These are phyloP conservation scores for Sporothrix pallida DNA, from an alignment of 2,329 filamentous ascomycete species.

Conservation along the genomic window DNA sequence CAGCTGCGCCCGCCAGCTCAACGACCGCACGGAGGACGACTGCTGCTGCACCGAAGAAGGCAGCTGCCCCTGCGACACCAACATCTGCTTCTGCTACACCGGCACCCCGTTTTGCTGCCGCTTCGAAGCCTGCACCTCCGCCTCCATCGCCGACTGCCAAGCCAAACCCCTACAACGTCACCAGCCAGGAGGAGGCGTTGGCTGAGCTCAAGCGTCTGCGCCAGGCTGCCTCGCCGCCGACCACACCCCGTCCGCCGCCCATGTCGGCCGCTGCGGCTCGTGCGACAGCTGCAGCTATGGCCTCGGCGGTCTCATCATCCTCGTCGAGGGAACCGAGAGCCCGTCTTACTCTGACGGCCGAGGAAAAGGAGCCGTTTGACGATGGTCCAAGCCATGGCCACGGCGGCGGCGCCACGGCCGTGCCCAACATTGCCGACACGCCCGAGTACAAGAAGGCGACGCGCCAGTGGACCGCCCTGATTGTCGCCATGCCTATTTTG, in stretches of 20 bases:
- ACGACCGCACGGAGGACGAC: not conserved
- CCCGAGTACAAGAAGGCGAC: slow-evolving; percentile 53
- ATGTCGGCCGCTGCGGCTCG: slow-evolving; percentile 1
- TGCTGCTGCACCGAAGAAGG: slow-evolving; percentile 7
- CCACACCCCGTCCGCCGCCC: slow-evolving; percentile 21
- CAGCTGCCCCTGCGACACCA: slow-evolving; percentile 2
- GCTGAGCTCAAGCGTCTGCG: slow-evolving; percentile 37
- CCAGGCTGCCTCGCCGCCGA: slow-evolving; percentile 25
- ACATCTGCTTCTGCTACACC: not conserved
- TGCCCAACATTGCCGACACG: slow-evolving; percentile 44
- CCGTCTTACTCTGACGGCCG: not conserved
- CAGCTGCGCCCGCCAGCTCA: not conserved
- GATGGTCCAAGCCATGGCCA: not conserved
- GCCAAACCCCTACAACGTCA: slow-evolving; percentile 1
- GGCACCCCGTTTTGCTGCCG: slow-evolving; percentile 25
- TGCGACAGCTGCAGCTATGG: not conserved
- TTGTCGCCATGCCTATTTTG: slow-evolving; percentile 61
- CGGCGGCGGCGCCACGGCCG: slow-evolving; percentile 10
- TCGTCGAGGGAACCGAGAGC: not conserved
- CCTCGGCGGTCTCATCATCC: not conserved
- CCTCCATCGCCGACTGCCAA: not conserved
- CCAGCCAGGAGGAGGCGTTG: slow-evolving; percentile 36
- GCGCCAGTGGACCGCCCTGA: slow-evolving; percentile 53
- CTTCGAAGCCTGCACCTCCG: not conserved
- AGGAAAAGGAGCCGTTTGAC: slow-evolving; percentile 16